phyloP scores from a whole-genome alignment of 495 filamentous ascomycete genomes.

The Podospora anserina region DNA sequence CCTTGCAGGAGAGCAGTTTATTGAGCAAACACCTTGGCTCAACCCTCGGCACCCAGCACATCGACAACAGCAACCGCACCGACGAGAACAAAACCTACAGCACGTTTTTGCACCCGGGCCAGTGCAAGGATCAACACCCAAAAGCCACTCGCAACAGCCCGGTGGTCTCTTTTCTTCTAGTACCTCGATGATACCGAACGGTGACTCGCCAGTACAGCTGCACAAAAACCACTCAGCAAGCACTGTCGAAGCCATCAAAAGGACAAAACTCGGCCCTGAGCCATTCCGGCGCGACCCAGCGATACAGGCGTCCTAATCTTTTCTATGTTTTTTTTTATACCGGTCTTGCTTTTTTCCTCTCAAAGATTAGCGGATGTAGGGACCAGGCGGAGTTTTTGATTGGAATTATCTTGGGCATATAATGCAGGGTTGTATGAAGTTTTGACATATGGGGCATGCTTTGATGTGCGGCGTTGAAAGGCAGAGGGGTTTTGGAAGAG shows the following conservation, averaged over 20 bases:
- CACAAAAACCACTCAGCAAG: conserved; percentile 23
- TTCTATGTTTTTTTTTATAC: conserved; percentile 7
- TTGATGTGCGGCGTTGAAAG: neutral
- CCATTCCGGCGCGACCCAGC: conserved; percentile 28
- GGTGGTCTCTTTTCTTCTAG: conserved; percentile 28
- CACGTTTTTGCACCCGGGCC: conserved; percentile 20
- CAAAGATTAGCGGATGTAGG: conserved; percentile 3
- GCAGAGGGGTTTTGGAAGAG: neutral
- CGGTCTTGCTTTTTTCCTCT: neutral
- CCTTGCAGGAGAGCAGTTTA: conserved; percentile 75
- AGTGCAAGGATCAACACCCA: conserved; percentile 29
- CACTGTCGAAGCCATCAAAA: conserved; percentile 24
- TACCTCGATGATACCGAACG: conserved; percentile 24
- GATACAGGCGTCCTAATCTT: conserved; percentile 26
- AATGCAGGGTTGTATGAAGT: neutral
- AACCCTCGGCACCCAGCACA: conserved; percentile 83
- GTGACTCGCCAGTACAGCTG: conserved; percentile 27
- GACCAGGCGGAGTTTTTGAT: conserved; percentile 5
- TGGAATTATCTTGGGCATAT: conserved; percentile 7
- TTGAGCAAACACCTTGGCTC: conserved; percentile 82
- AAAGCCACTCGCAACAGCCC: conserved; percentile 36
- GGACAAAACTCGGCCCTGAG: conserved; percentile 22
- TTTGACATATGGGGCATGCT: neutral
- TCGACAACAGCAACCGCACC: conserved; percentile 43
- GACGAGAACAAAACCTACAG: conserved; percentile 29